Base-by-base conservation (phyloP, 139 green algal species). In the Coelastrella sp. region DNA sequence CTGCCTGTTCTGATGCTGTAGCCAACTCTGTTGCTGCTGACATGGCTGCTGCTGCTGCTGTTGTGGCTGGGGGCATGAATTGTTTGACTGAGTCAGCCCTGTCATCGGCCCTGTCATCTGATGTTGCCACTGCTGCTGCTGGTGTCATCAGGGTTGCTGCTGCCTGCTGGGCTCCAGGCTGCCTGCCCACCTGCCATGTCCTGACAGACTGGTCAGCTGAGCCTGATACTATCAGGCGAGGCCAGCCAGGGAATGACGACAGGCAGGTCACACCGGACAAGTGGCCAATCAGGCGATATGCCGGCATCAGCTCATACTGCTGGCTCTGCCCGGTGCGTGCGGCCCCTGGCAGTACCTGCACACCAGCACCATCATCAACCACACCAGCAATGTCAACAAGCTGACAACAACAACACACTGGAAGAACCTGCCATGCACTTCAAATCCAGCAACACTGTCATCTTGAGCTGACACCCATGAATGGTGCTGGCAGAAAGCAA, bases 131-230 rank as follows among this genome's bases (percentile, higher is more conserved):
- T 76, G 68, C 68, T 24, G 68, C 68, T 24, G 19, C 19, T 76
- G 68, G 35, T 86, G 57, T 20, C 22, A 58, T 15, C 78, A 65
- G 25, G 25, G 57, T 58, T 65, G 78, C 49, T 65, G 8, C 12
- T 80, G 74, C 74, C 74, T 59, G 74, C 8, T 80, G 25, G 9
- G 8, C 25, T 20, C 74, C 74, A 80, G 74, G 17, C 25, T 80
- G 9, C 12, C 57, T 76, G 82, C 82, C n/a, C 10, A 68, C 66
- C 19, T 68, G 35, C 84, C 84, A 88, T 4, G 35, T 70, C 35
- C 86, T 65, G 19, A 90, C 75, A 56, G 86, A 68, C 17, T 90
- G 86, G 75, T 90, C 86, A 4, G n/a, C 6, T 7, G 74, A 85
- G 74, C 35, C 86, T 24, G 86, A 90, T 61, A 90, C 24, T 60